Conservation (phyloP, 106 monocot genomes). For the Dioscorea zingiberensis region DNA sequence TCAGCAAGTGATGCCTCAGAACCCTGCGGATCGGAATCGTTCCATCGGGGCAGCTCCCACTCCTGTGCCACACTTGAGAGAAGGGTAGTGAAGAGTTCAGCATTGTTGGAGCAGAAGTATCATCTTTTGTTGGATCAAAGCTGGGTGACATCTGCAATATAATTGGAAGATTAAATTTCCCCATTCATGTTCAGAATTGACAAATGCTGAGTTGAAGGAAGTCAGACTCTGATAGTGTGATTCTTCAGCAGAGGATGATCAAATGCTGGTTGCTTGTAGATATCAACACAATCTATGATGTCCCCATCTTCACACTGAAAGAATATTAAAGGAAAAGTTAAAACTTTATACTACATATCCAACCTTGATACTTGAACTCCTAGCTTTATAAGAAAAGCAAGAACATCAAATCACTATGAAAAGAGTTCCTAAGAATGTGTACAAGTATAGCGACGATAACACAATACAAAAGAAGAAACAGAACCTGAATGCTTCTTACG, state of each 20-base stretch:
- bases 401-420: too few relatives aligned
- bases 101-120: too few relatives aligned
- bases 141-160: not conserved
- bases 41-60: constrained; percentile 21
- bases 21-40: constrained; percentile 20
- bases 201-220: not conserved
- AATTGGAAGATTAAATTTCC: not conserved
- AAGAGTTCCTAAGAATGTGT: not conserved
- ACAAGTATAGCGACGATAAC: not conserved
- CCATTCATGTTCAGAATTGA: not conserved
- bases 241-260: not conserved
- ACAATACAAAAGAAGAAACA: too few relatives aligned
- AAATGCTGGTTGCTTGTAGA: not conserved
- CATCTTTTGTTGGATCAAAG: too few relatives aligned
- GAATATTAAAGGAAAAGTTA: not conserved
- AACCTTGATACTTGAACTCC: too few relatives aligned
- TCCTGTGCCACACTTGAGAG: constrained; percentile 18
- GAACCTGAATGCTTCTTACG: too few relatives aligned
- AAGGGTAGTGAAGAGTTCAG: not conserved
- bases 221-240: not conserved
- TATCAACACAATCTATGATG: constrained; percentile 1
- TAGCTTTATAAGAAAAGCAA: too few relatives aligned
- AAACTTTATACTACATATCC: not conserved
- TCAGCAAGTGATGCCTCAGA: constrained; percentile 9
- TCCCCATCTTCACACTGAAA: not conserved